These are phyloP conservation scores for Botrytis paeoniae DNA, from an alignment of 2,329 filamentous ascomycete genomes.

Conservation along the genomic window DNA sequence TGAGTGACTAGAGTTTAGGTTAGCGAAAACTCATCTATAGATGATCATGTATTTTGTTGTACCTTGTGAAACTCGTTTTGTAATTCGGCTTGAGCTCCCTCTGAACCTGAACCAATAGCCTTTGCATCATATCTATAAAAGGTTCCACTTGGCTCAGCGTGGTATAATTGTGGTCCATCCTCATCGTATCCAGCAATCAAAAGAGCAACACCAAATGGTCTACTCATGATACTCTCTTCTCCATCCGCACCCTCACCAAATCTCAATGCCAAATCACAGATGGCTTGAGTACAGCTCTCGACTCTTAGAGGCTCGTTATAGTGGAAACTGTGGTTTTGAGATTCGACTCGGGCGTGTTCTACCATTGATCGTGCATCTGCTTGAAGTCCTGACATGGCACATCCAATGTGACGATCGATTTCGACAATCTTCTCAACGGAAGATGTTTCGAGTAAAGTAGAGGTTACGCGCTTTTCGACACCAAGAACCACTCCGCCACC, in stretches of 20 bases:
- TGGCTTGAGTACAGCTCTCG: slow-evolving; percentile 97
- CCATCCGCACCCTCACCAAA: slow-evolving; percentile 97
- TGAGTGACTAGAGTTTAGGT: slow-evolving; percentile 65
- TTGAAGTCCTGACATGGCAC: slow-evolving; percentile 97
- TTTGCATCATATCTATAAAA: slow-evolving; percentile 99
- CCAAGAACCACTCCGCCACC: slow-evolving; percentile 93
- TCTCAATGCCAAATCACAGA: slow-evolving; percentile 92
- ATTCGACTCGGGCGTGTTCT: slow-evolving; percentile 96
- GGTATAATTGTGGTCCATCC: slow-evolving; percentile 94
- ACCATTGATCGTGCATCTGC: slow-evolving; percentile 97
- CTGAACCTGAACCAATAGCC: slow-evolving; percentile 94
- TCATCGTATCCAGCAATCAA: slow-evolving; percentile 97
- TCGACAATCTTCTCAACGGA: slow-evolving; percentile 99
- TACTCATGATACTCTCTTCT: slow-evolving; percentile 97
- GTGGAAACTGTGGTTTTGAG: slow-evolving; percentile 96
- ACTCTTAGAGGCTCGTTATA: slow-evolving; percentile 93
- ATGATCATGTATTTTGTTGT: slow-evolving; percentile 13
- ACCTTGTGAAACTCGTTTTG: slow-evolving; percentile 98
- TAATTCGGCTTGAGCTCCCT: slow-evolving; percentile 94
- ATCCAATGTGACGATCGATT: slow-evolving; percentile 97
- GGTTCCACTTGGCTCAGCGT: slow-evolving; percentile 95
- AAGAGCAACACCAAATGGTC: slow-evolving; percentile 93
- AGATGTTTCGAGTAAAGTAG: slow-evolving; percentile 92
- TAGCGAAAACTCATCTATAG: slow-evolving; percentile 3
- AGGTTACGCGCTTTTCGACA: slow-evolving; percentile 98